Conservation (phyloP, 352 stramenopile species). For the Halophytophthora batemanensis region DNA sequence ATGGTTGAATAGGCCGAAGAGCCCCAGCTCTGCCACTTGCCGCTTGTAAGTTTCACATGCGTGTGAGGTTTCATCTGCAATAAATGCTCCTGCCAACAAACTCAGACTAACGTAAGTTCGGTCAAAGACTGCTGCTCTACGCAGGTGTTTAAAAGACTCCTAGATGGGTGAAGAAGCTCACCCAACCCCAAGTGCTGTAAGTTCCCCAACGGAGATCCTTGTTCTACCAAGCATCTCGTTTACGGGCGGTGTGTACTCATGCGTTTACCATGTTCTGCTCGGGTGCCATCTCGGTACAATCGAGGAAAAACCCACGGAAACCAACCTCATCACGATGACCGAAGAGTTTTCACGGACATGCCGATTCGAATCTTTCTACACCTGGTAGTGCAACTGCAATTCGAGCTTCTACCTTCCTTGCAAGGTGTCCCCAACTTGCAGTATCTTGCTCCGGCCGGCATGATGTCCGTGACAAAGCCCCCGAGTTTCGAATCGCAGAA, state of each 20-base stretch:
- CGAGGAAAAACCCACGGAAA: constrained; percentile 1
- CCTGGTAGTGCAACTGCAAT: constrained; percentile 4
- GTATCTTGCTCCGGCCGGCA: constrained; percentile 5
- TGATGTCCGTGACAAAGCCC: background rate
- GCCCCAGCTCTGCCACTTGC: constrained; percentile 1
- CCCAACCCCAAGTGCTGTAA: constrained; percentile 12
- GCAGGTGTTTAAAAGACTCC: constrained; percentile 7
- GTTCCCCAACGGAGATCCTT: background rate
- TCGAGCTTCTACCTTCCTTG: constrained; percentile 9
- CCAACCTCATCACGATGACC: constrained; percentile 8
- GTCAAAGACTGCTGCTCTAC: constrained; percentile 2
- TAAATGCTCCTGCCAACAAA: background rate
- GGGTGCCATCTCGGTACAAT: constrained; percentile 2
- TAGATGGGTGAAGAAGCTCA: constrained; percentile 2
- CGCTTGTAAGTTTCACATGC: constrained; percentile 9
- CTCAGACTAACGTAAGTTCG: background rate
- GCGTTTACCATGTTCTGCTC: background rate
- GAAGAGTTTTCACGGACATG: constrained; percentile 14
- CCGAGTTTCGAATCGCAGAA: constrained; percentile 4
- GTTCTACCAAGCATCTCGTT: too few species aligned
- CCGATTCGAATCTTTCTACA: constrained; percentile 9
- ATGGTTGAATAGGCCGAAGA: background rate
- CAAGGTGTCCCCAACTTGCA: constrained; percentile 7
- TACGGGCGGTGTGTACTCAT: too few species aligned
- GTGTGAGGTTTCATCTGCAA: too few species aligned